phyloP scores from a whole-genome alignment of 2,329 filamentous ascomycete species.

The Xylariaceae sp. region DNA sequence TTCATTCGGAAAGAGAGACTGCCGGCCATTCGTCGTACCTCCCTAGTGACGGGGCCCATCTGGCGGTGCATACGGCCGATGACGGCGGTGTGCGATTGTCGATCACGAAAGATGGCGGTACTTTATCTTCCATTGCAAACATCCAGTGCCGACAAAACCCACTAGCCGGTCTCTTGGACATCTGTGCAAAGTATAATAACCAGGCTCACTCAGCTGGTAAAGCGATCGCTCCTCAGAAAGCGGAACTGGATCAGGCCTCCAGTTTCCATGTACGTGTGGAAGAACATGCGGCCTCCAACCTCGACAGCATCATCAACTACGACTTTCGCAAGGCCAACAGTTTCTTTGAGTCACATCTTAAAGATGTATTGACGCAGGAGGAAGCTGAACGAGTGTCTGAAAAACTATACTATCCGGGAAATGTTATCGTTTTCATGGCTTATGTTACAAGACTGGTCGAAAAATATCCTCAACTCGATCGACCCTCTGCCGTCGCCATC shows the following conservation, averaged over 20 bases:
- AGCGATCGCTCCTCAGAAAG: no score
- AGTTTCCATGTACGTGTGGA: neutral
- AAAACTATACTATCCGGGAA: neutral
- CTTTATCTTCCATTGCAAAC: neutral
- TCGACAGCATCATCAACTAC: slow-evolving; percentile 7
- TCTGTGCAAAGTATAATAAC: no score
- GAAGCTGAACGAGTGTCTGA: slow-evolving; percentile 16
- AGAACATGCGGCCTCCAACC: neutral
- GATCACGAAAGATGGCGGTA: neutral
- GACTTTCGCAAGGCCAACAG: no score
- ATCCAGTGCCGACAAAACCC: no score
- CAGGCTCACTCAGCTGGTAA: no score
- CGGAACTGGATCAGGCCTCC: neutral
- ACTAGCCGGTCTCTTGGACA: no score
- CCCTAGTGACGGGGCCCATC: neutral
- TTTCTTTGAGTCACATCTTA: slow-evolving; percentile 10
- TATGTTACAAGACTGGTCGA: slow-evolving; percentile 1
- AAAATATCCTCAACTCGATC: neutral
- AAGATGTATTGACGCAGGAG: slow-evolving; percentile 11
- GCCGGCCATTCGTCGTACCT: neutral
- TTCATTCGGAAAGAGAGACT: slow-evolving; percentile 7
- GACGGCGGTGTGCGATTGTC: neutral
- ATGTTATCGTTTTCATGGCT: slow-evolving; percentile 4
- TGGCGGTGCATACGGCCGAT: no score
- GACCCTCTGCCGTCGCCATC: no score